A percentile compares a stretch with the other conserved stretches of the same genome.
phyloP scores from a whole-genome alignment of 176 grass and related monocot genomes.

The Musa beccarii region DNA sequence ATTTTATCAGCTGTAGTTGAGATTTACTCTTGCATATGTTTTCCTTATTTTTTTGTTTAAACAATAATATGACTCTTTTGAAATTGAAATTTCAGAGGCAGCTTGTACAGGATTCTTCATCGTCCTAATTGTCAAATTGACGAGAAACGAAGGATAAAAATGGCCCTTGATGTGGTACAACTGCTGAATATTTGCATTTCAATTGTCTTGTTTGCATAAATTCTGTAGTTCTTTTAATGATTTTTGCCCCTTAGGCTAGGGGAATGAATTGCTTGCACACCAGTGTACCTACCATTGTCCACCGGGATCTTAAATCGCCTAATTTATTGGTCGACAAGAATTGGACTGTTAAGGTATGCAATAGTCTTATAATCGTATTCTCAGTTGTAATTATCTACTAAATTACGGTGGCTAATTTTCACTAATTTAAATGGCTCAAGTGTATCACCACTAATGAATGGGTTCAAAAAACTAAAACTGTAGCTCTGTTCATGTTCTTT shows the following conservation, averaged over 20 bases:
- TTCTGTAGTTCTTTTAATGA: slow-evolving; percentile 15
- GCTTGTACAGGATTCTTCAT: slow-evolving; percentile 97
- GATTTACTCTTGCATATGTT: neutral
- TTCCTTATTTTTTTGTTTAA: neutral
- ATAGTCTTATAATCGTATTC: slow-evolving; percentile 23
- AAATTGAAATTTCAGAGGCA: slow-evolving; percentile 51
- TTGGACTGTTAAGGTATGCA: slow-evolving; percentile 95
- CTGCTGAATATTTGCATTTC: slow-evolving; percentile 24
- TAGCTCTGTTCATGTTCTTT: neutral
- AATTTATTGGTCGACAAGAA: slow-evolving; percentile 98
- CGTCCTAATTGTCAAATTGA: slow-evolving; percentile 94
- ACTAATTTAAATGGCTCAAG: neutral
- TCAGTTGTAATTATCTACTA: neutral
- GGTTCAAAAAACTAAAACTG: too few relatives aligned
- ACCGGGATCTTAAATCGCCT: slow-evolving; percentile 98
- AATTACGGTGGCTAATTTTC: slow-evolving; percentile 1
- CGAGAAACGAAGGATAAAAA: slow-evolving; percentile 95
- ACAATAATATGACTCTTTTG: neutral
- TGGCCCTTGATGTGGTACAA: slow-evolving; percentile 98
- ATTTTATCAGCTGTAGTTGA: neutral
- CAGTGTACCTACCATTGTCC: slow-evolving; percentile 90
- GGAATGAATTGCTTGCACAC: slow-evolving; percentile 98
- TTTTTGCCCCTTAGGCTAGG: slow-evolving; percentile 56
- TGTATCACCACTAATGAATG: neutral
- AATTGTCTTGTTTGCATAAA: slow-evolving; percentile 17